Conservation (phyloP, 352 stramenopile genomes). For the Phytophthora citricola region DNA sequence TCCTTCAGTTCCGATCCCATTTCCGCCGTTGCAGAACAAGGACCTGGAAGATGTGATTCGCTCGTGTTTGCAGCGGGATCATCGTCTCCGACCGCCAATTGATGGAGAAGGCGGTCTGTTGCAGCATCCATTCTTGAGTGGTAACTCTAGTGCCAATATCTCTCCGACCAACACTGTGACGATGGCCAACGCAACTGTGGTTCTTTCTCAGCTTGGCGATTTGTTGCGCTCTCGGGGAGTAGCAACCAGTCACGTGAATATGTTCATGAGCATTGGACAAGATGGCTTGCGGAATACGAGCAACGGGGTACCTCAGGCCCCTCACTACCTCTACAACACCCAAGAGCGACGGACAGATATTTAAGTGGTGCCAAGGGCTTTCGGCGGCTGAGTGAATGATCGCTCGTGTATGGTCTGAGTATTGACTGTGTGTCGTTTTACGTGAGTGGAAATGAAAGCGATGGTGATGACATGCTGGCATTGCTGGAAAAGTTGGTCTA, state of each 20-base stretch:
- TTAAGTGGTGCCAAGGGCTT: conserved; percentile 34
- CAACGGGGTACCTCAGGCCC: conserved; percentile 10
- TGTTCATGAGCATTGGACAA: conserved; percentile 60
- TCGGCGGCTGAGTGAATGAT: conserved; percentile 6
- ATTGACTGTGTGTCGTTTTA: too few relatives aligned
- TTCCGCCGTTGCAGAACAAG: conserved; percentile 83
- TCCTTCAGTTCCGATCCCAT: conserved; percentile 90
- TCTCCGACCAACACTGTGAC: conserved; percentile 44
- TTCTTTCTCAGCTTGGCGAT: conserved; percentile 58
- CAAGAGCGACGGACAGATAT: conserved; percentile 73
- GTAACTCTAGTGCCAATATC: conserved; percentile 26
- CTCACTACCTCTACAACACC: conserved; percentile 62
- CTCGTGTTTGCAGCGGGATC: conserved; percentile 87
- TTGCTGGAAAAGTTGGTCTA: too few relatives aligned
- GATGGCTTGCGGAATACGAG: conserved; percentile 39
- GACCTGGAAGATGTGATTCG: conserved; percentile 89
- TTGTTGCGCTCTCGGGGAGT: conserved; percentile 58
- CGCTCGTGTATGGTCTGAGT: conserved; percentile 11
- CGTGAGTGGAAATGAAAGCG: too few relatives aligned
- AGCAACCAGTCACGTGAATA: conserved; percentile 48
- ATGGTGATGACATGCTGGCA: too few relatives aligned
- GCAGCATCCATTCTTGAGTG: conserved; percentile 83
- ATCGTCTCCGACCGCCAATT: conserved; percentile 80
- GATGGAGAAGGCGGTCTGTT: conserved; percentile 79
- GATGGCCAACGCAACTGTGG: conserved; percentile 42